Conservation (phyloP, 192 early-diverging fungal genomes). For the Oehlia diaphana region DNA sequence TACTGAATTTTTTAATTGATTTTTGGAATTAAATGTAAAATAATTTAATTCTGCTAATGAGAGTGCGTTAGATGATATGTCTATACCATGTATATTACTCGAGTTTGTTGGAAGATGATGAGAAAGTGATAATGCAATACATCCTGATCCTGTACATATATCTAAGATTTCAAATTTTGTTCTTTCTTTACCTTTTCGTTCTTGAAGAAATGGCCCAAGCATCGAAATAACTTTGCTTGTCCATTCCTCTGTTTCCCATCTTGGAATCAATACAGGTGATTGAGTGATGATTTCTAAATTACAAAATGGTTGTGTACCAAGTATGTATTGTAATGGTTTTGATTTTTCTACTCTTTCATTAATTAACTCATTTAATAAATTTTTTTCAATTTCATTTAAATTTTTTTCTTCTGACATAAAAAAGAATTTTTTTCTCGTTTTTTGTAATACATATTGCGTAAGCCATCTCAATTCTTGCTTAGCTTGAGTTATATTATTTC, state of each 20-base stretch:
- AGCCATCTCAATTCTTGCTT: conserved; percentile 47
- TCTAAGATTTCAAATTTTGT: conserved; percentile 71
- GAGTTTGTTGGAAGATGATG: conserved; percentile 49
- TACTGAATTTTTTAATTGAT: conserved; percentile 41
- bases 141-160: conserved; percentile 86
- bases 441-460: conserved; percentile 32
- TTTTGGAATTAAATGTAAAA: conserved; percentile 30
- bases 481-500: conserved; percentile 37
- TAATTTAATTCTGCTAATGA: conserved; percentile 61
- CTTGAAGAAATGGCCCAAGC: conserved; percentile 36
- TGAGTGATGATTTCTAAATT: conserved; percentile 68
- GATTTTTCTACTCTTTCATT: conserved; percentile 57
- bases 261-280: conserved; percentile 83
- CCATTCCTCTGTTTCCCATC: conserved; percentile 97
- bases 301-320: conserved; percentile 82
- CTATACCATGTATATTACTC: conserved; percentile 58
- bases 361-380: conserved; percentile 44
- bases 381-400: conserved; percentile 33
- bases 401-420: background rate
- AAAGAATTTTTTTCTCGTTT: background rate
- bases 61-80: conserved; percentile 65
- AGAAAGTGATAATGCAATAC: conserved; percentile 74
- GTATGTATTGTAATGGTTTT: conserved; percentile 92
- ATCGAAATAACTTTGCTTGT: conserved; percentile 55
- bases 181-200: background rate